A percentile compares a stretch with the other conserved stretches of the same genome.
phyloP scores from a whole-genome alignment of 345 rosid genomes.

The Anastatica hierochuntica region DNA sequence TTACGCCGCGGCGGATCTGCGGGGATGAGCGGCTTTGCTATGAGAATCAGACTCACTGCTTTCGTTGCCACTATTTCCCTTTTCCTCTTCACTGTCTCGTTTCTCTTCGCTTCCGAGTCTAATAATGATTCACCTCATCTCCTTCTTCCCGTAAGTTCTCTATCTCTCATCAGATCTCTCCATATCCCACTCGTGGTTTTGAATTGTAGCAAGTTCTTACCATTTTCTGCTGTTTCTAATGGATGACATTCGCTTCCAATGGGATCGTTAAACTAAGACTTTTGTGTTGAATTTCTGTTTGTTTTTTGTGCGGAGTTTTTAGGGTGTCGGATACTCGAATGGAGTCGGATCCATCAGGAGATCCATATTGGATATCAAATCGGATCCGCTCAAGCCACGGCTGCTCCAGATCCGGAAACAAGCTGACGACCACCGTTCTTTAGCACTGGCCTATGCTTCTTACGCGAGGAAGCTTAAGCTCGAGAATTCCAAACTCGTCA shows the following conservation, averaged over 20 bases:
- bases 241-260: too few relatives aligned
- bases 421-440: constrained; percentile 85
- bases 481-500: constrained; percentile 77
- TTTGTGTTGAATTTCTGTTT: neutral
- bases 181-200: neutral
- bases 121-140: constrained; percentile 30
- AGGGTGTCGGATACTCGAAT: constrained; percentile 33
- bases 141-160: constrained; percentile 37
- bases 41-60: constrained; percentile 35
- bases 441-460: constrained; percentile 74
- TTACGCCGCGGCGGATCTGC: constrained; percentile 31
- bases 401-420: constrained; percentile 88
- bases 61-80: constrained; percentile 33
- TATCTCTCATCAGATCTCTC: neutral
- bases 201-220: too few relatives aligned
- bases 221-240: too few relatives aligned
- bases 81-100: constrained; percentile 41
- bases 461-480: constrained; percentile 94
- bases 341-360: constrained; percentile 59
- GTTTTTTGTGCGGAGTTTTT: neutral
- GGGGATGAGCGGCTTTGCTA: constrained; percentile 14
- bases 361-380: constrained; percentile 68
- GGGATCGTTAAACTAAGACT: too few relatives aligned
- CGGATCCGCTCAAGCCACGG: constrained; percentile 86
- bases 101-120: constrained; percentile 41